Evolutionary conservation across 208 protist species (phyloP), one percentile per base, ranked within the genome.

Genomic region (Leishmania martiniquensis): DNA sequence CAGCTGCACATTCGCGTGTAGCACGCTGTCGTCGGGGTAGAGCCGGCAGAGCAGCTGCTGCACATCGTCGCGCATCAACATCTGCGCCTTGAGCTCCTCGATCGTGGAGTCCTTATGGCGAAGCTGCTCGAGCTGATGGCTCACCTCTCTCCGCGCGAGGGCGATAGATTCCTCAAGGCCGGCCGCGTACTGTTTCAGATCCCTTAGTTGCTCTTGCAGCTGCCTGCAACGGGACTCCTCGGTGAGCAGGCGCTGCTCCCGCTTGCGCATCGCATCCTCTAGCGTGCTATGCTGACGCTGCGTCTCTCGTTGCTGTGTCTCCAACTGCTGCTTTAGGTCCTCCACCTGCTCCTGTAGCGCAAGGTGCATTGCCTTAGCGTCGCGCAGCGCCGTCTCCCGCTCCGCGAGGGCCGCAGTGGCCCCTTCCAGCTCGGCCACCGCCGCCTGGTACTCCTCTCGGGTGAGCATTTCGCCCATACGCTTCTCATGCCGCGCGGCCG

Each of bases 11-110:
- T 81, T 82, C 63, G 88, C 86, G 15, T 62, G 77, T 51, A 93
- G 76, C 12, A 83, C 85, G 72, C 75, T 84, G 74, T 95, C 75
- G 75, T 73, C 84, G 20, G 91, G 91, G 79, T 89, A 95, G 37
- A 95, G 84, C 7, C 78, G 57, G 42, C 78, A 78, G 25, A 95
- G 80, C n/a, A 91, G 70, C 17, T 78, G 84, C 75, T 92, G 87
- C 69, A 88, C 88, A 59, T 80, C 75, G 13, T 87, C 79, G 29
- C 78, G 78, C 57, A 82, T 79, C 1, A 95, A 79, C 17, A 90
- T 55, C n/a, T 80, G 76, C 42, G 66, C 54, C 70, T 86, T 81
- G 17, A 85, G 52, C 70, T 83, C 73, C 17, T 78, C 82, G 1
- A 87, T 73, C 34, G 15, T 49, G 17, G 20, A 68, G 25, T 80